These are phyloP conservation scores for Exophiala sp. DNA, from an alignment of 2,329 filamentous ascomycete species.

Conservation along the genomic window DNA sequence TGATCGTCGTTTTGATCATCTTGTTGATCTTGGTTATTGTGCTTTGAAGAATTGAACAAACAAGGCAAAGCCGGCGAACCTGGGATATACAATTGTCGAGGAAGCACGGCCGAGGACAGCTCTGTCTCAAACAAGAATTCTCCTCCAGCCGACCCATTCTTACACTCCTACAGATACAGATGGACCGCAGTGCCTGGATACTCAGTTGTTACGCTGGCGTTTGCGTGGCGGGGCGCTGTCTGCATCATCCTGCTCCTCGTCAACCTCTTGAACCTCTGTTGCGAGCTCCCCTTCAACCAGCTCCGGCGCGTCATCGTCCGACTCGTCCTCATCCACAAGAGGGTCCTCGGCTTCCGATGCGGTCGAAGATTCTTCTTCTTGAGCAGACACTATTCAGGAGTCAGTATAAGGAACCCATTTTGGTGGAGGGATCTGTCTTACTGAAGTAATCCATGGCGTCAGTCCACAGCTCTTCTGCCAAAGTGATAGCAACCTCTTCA, in stretches of 20 bases:
- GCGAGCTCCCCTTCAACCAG: conserved; percentile 26
- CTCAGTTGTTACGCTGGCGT: conserved; percentile 19
- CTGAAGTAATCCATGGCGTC: conserved; percentile 28
- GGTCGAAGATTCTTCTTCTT: conserved; percentile 40
- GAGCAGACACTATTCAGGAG: conserved; percentile 15
- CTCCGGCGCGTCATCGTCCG: conserved; percentile 47
- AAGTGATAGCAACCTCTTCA: conserved; percentile 70
- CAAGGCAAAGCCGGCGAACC: too few species aligned
- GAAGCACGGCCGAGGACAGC: background rate
- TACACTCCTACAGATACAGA: background rate
- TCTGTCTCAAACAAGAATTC: background rate
- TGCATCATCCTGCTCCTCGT: conserved; percentile 40
- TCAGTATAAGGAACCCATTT: conserved; percentile 2
- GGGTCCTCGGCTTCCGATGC: conserved; percentile 45
- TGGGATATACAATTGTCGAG: background rate
- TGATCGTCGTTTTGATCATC: conserved; percentile 51
- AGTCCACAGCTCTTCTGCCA: conserved; percentile 68
- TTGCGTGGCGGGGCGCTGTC: conserved; percentile 29
- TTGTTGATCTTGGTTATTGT: conserved; percentile 70
- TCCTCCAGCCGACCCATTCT: background rate
- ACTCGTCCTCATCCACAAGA: conserved; percentile 41
- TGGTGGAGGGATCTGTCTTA: background rate
- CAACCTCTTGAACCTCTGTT: conserved; percentile 46
- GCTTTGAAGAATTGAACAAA: too few species aligned
- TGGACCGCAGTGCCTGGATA: background rate